Base-by-base conservation (phyloP, 1,284 basidiomycete species). In the Pseudozyma tsukubaensis region DNA sequence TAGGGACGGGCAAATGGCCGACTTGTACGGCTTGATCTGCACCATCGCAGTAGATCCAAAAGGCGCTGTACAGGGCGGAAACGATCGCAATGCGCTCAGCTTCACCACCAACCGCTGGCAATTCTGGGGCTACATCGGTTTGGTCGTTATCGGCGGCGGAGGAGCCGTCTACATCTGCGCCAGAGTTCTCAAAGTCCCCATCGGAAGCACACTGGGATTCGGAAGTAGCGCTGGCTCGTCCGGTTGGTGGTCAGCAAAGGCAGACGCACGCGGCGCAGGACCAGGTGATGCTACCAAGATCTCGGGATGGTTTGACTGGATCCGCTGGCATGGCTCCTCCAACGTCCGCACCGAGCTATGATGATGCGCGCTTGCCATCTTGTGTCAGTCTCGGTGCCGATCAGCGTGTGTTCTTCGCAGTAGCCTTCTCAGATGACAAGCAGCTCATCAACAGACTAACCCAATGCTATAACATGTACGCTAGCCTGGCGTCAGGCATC, bases 11-110 rank as follows among this genome's bases (percentile, higher is more conserved):
- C 92, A 94, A 84, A 90, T 89, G 19, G 94, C 94, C n/a, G 93
- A 94, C 83, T 89, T 96, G 36, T 95, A 93, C 87, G 90, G 92
- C 78, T 90, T 90, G 37, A 91, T 95, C 71, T 93, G 92, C 82
- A 87, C 89, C 60, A 91, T 94, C 80, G 94, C 93, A 7, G 66
- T 77, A 32, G 75, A 84, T 54, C 72, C 81, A 12, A 77, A 76
- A 43, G 81, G 80, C 4, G 81, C 82, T 2, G 73, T 80, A 29
- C 78, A 76, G 24, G 67, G 66, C n/a, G 60, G 62, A 32, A 60
- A 68, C 49, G 73, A 72, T 40, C 60, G 64, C 44, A 71, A 67
- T 29, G 70, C 73, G 29, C 75, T 78, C 29, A 69, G 66, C 59
- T 72, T 70, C 48, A 48, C 53, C 43, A 68, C 69, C 29, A 65